phyloP scores from a whole-genome alignment of 2,329 filamentous ascomycete genomes.

The Nothopassalora personata region DNA sequence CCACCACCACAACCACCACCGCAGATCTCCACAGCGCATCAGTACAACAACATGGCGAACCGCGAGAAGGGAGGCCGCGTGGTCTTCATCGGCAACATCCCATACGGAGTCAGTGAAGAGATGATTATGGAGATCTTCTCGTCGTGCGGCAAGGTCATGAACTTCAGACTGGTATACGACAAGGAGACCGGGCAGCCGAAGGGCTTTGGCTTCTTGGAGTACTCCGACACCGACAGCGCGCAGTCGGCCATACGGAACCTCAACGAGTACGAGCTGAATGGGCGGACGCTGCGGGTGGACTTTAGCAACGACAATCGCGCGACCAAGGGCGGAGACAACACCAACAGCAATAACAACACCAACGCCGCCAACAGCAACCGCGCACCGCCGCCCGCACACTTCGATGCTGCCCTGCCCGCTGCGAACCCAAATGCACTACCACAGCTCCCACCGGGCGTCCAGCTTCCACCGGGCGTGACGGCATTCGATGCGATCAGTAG shows the following conservation, averaged over 20 bases:
- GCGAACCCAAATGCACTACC: conserved; percentile 57
- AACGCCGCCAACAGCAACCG: conserved; percentile 13
- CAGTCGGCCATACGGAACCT: conserved; percentile 92
- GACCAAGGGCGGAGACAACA: conserved; percentile 16
- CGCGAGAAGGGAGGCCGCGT: conserved; percentile 69
- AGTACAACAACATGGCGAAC: conserved; percentile 15
- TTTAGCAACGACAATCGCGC: conserved; percentile 87
- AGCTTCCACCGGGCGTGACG: conserved; percentile 74
- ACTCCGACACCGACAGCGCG: conserved; percentile 84
- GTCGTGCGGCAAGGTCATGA: conserved; percentile 81
- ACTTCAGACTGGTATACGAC: conserved; percentile 91
- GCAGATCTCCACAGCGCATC: background rate
- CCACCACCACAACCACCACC: background rate
- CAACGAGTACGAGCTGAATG: conserved; percentile 93
- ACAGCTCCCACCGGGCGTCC: conserved; percentile 75
- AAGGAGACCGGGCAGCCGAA: conserved; percentile 91
- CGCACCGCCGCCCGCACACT: conserved; percentile 37
- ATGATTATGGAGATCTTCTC: conserved; percentile 92
- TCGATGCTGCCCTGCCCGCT: conserved; percentile 34
- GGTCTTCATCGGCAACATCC: conserved; percentile 80
- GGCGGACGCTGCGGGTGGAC: conserved; percentile 87
- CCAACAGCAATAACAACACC: conserved; percentile 13
- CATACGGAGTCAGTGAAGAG: conserved; percentile 90
- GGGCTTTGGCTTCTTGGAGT: conserved; percentile 95
- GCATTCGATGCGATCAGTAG: conserved; percentile 88